Percentiles rank a stretch among this genome's conserved stretches.
These are phyloP conservation scores for Mycena olivaceomarginata DNA, from an alignment of 768 basidiomycete genomes.

Conservation along the genomic window DNA sequence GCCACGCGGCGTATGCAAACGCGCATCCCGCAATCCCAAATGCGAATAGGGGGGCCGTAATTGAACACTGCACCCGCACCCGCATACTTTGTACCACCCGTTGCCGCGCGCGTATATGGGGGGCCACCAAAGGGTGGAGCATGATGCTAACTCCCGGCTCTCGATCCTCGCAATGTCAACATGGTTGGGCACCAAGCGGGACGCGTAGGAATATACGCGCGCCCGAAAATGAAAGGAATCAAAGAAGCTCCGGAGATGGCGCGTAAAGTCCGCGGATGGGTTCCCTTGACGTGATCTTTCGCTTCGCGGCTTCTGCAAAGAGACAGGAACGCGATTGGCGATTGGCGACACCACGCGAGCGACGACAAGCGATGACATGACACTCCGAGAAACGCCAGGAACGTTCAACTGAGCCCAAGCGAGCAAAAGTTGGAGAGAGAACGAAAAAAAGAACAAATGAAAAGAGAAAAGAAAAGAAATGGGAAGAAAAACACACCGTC, in stretches of 20 bases:
- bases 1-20: not conserved
- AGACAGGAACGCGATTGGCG: too few species aligned
- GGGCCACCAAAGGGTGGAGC: too few species aligned
- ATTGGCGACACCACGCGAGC: not conserved
- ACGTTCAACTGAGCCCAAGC: not conserved
- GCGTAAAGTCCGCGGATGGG: not conserved
- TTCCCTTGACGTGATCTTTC: not conserved
- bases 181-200: not conserved
- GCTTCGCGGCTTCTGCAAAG: not conserved
- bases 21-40: not conserved
- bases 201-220: not conserved
- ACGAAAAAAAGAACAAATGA: not conserved
- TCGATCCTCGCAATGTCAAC: too few species aligned
- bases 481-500: slow-evolving; percentile 62
- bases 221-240: too few species aligned
- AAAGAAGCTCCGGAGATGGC: not conserved
- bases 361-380: not conserved
- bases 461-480: not conserved
- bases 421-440: not conserved
- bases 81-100: too few species aligned
- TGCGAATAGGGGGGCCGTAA: not conserved
- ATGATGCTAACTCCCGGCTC: too few species aligned
- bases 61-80: not conserved
- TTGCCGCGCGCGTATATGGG: too few species aligned
- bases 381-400: not conserved